Conservation (phyloP, 1,139 yeast species). For the Ashbya aceris region DNA sequence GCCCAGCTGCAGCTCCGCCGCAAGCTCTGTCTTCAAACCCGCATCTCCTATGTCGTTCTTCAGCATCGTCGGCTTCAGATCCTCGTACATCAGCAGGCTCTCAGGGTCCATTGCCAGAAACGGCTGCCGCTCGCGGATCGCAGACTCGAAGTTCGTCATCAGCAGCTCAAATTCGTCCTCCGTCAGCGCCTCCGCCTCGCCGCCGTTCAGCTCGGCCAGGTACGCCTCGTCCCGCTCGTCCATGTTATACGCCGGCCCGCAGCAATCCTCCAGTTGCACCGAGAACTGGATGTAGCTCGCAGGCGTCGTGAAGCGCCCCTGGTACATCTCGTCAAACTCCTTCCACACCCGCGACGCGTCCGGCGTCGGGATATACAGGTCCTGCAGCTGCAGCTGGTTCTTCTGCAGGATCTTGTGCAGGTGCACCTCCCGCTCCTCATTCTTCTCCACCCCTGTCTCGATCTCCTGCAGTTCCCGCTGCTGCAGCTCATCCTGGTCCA, state of each 20-base stretch:
- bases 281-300: constrained; percentile 77
- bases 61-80: constrained; percentile 43
- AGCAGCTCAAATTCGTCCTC: constrained; percentile 84
- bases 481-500: constrained; percentile 56
- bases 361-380: constrained; percentile 91
- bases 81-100: constrained; percentile 62
- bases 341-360: constrained; percentile 83
- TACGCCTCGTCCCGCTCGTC: constrained; percentile 82
- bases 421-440: constrained; percentile 96
- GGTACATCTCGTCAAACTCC: constrained; percentile 65
- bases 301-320: constrained; percentile 61
- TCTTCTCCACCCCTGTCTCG: constrained; percentile 97
- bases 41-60: constrained; percentile 23
- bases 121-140: constrained; percentile 76
- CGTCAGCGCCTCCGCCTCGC: constrained; percentile 33
- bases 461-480: constrained; percentile 83
- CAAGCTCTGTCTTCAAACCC: constrained; percentile 19
- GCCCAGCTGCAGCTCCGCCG: constrained; percentile 18
- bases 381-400: constrained; percentile 35
- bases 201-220: constrained; percentile 33
- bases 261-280: constrained; percentile 90
- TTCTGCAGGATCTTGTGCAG: constrained; percentile 62
- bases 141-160: constrained; percentile 64
- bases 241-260: constrained; percentile 80
- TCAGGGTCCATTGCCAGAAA: constrained; percentile 77